A percentile compares a stretch with the other conserved stretches of the same genome.
These are phyloP conservation scores for Fusarium coicis DNA, from an alignment of 2,329 filamentous ascomycete species.

Conservation along the genomic window DNA sequence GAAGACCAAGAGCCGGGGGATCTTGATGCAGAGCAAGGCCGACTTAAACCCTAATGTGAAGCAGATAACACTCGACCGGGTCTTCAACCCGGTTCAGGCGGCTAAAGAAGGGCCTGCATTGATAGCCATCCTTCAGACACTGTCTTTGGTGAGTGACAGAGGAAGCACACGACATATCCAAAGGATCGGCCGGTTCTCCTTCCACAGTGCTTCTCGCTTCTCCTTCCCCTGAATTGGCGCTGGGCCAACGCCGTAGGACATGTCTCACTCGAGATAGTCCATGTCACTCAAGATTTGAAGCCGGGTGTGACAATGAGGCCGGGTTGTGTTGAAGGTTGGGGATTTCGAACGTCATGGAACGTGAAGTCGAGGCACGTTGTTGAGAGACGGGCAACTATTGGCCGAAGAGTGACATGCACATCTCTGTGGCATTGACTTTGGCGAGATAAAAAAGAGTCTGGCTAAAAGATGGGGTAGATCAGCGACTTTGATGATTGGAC, in stretches of 20 bases:
- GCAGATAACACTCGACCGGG: constrained; percentile 8
- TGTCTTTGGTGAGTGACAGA: neutral
- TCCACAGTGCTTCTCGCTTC: constrained; percentile 16
- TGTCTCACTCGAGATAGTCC: constrained; percentile 26
- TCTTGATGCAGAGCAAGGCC: constrained; percentile 3
- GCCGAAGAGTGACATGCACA: constrained; percentile 28
- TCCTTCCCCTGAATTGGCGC: constrained; percentile 29
- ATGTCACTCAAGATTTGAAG: constrained; percentile 6
- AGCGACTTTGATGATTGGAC: constrained; percentile 28
- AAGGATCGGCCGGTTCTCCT: constrained; percentile 12
- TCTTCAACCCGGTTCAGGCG: constrained; percentile 3
- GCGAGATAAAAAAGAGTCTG: constrained; percentile 32
- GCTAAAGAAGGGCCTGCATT: constrained; percentile 9
- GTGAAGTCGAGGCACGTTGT: constrained; percentile 42
- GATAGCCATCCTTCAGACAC: constrained; percentile 5
- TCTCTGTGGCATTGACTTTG: constrained; percentile 30
- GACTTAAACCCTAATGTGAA: neutral
- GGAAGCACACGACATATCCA: constrained; percentile 35
- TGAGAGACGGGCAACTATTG: constrained; percentile 34
- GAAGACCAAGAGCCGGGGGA: constrained; percentile 3
- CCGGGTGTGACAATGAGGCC: constrained; percentile 1
- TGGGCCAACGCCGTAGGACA: constrained; percentile 4
- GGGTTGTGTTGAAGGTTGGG: constrained; percentile 22
- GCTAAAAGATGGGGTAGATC: constrained; percentile 43
- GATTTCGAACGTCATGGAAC: constrained; percentile 25